Evolutionary conservation across 345 rosid genomes (phyloP), one percentile per base, ranked within the genome.

Genomic region (Murraya koenigii): DNA sequence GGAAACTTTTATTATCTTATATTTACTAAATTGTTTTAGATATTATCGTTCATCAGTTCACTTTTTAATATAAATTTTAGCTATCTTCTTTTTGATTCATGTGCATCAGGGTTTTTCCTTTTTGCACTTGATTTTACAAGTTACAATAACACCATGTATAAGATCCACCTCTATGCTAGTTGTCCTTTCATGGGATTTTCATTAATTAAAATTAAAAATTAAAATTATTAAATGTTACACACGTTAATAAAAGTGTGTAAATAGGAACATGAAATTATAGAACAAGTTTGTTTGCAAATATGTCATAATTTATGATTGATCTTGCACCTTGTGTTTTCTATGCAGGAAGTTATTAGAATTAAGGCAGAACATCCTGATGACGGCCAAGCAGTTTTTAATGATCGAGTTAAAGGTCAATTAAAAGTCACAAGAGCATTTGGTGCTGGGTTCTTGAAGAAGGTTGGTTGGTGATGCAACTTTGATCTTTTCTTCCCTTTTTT

Each of bases 361-460:
- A 91, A 85, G 83, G 89, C 89, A 0, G 97, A 95, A 82, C 98
- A 95, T 84, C 93, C 93, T 36, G 97, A 90, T 75, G 98, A 95
- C 78, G 81, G 80, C 75, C 92, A 93, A 80, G 89, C 95, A 4
- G 82, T 95, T 84, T 81, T 91, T 61, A 95, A 95, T 81, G 97
- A 89, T 85, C 84, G 98, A 83, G 97, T 93, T 64, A 95, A 95
- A 85, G 98, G 98, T 41, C 97, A 93, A 81, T 78, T 95, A 74
- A 95, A 93, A 89, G 97, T 93, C 78, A 95, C 97, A 47, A 83
- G 98, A 86, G 97, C 98, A 35, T 95, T 95, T 71, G 98, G 97
- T 73, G 98, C 97, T 64, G 94, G 93, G 28, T 95, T 95, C 87
- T 86, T 95, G 77, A 95, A 95, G 89, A 95, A 91, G 94, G 98